Base-by-base conservation (phyloP, 208 protist species). In the Crithidia fasciculata region DNA sequence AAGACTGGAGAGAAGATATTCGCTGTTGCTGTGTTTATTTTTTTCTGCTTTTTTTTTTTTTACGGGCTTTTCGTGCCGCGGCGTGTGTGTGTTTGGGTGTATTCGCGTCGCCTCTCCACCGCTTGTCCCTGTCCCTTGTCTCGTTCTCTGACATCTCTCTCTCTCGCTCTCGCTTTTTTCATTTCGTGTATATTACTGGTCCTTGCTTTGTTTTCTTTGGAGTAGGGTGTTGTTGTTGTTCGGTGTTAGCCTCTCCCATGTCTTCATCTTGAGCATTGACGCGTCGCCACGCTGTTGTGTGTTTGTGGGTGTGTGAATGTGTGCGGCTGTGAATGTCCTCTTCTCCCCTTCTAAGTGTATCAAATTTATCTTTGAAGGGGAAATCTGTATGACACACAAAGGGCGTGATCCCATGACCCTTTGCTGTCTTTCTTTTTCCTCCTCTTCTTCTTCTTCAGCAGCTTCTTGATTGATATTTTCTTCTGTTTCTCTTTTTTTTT, bases 401-500 rank as follows among this genome's bases (percentile, higher is more conserved):
- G 28, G 28, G 28, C 28, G 28, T 28, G 28, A 28, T 28, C 28
- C 28, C 28, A 28, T 28, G 45, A 15, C 9, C 45, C 7, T 64
- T 39, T 73, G 39, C 37, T 5, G 9, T 16, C 28, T 71, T 28
- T 43, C 12, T 28, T 59, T 59, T 63, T 50, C 41, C 50, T 56
- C 37, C 4, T 73, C 58, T 44, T 74, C 5, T 65, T 62, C 9
- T 65, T 53, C 44, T 13, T 18, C 18, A 8, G 8, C n/a, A 52
- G n/a, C 8, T 52, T 40, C 61, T 58, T 72, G 2, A 66, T 72
- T 63, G 18, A 1, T 41, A 2, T 70, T 66, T 39, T 68, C 6
- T 74, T 68, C 61, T 56, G 49, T 15, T 72, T 72, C 50, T 45
- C 44, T 72, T 8, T 13, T 62, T 53, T 16, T 57, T 52, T 65